A percentile compares a stretch with the other conserved stretches of the same genome.
Conservation (phyloP, 768 basidiomycete genomes). For the Tulasnella calospora region DNA sequence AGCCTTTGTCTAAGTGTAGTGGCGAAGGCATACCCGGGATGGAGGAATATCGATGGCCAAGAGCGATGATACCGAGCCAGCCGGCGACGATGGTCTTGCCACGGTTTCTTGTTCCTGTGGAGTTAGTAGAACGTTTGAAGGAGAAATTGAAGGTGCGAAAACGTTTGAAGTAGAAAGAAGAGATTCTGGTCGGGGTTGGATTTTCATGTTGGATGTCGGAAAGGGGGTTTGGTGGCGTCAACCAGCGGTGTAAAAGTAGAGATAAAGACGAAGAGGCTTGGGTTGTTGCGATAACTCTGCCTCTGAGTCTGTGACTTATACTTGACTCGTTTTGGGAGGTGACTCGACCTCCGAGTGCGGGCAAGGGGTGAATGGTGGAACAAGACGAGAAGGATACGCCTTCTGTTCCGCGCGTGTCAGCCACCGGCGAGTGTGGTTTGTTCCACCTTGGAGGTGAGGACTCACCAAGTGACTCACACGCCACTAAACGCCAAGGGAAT, state of each 20-base stretch:
- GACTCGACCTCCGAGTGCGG: neutral
- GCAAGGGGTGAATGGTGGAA: neutral
- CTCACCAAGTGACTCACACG: neutral
- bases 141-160: neutral
- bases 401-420: neutral
- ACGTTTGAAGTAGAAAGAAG: neutral
- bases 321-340: neutral
- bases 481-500: neutral
- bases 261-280: neutral
- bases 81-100: neutral
- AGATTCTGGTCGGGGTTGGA: neutral
- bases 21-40: neutral
- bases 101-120: neutral
- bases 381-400: neutral
- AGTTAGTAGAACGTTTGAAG: neutral
- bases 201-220: neutral
- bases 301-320: neutral
- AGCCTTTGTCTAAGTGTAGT: neutral
- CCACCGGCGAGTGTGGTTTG: neutral
- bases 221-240: neutral
- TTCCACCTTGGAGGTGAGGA: neutral
- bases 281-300: neutral
- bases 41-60: neutral
- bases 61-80: neutral
- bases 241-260: neutral